Base-by-base conservation (phyloP, 352 stramenopile genomes). In the Globisporangium acanthophoron region DNA sequence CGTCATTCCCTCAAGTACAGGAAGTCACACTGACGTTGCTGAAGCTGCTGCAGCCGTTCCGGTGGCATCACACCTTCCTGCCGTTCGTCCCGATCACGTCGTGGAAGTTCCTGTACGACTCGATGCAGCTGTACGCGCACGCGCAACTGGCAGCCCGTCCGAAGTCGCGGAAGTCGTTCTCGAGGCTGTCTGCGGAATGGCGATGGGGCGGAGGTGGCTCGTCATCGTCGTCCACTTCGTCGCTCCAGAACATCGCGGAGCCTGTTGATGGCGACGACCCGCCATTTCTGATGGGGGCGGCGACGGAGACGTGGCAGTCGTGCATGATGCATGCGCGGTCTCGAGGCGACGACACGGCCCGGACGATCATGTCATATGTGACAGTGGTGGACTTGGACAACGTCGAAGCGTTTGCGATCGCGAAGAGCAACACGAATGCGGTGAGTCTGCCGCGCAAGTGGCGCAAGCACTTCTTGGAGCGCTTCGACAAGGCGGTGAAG, bases 1-100 rank as follows among this genome's bases (percentile, higher is more conserved):
- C 71, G 40, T 93, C 83, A 24, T 88, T 90, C 41, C 67, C 80
- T 8, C 66, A 87, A 52, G 80, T 93, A 11, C 83, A 95, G 50
- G 80, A 91, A 48, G 80, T 93, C 18, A 73, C 76, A 4, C 70
- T 88, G 20, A 84, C 72, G 49, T 49, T 95, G 41, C 52, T 93
- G 29, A 83, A 83, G 59, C 58, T 95, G 31, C 58, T 95, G 12
- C 62, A 83, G 44, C 85, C 85, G n/a, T 95, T 95, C 58, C 67
- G 59, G 24, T 95, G 85, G 85, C 79, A 88, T 46, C 80, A 90
- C 61, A 88, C 78, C 21, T 87, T 89, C 48, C 50, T 91, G 5
- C 83, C 85, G 27, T 92, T 91, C 53, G 58, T 93, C 8, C 80
- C 83, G 12, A 73, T 90, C 15, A 65, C 81, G 27, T 92, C 81